Evolutionary conservation across 1,139 yeast genomes (phyloP), one percentile per base, ranked within the genome.

Genomic region (Yamadazyma buinensis): DNA sequence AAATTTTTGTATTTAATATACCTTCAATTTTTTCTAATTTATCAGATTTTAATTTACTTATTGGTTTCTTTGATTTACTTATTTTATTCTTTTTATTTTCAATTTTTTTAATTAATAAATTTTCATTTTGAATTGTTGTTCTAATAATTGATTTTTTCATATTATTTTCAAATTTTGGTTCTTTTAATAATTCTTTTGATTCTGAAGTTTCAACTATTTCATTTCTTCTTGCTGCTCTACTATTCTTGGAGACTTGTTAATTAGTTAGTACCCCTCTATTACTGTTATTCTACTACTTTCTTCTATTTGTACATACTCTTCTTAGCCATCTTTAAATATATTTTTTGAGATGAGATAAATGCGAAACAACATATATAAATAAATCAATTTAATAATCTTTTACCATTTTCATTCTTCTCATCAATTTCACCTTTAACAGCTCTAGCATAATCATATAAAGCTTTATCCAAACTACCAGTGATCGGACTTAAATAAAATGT

Each of bases 171-270:
- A 69, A 63, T 54, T 82, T 75, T 24, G 86, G 81, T 15, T 80
- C 54, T 15, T 59, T 54, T 18, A 67, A 63, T 30, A 82, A 62
- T 14, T 72, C 68, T 42, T 67, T 72, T 10, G 72, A 71, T 44
- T 76, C 83, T 15, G 48, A 58, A 6, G 49, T 52, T 6, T 63
- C 59, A 7, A 28, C 32, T 11, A 58, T 65, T 3, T 17, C 19
- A 5, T 81, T 83, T 54, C 87, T 70, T 61, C 90, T 77, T 4
- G 92, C 90, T 5, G 88, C 88, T 62, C 92, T 74, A 31, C 88
- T 80, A 43, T 73, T 79, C 45, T 80, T 82, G 10, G 87, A 80
- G 22, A 80, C 73, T 67, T 47, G 22, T 8, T 15, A 5, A 7
- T 17, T n/a, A 5, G 32, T 29, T 26, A 28, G 20, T 29, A n/a